Evolutionary conservation across 306 rosid species (phyloP).

Genomic region (Castanea crenata): DNA sequence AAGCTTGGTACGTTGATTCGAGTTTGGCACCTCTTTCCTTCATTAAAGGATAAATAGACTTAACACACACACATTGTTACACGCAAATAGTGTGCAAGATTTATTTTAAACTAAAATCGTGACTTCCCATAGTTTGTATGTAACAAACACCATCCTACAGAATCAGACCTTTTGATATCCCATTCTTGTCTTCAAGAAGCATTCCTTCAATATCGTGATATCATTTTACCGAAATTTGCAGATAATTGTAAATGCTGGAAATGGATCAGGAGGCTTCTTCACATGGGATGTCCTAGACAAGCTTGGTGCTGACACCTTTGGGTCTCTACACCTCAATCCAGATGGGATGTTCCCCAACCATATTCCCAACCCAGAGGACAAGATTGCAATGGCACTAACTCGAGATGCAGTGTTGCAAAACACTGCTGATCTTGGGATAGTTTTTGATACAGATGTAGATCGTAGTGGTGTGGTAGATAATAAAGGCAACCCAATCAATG

Average conservation of each 20-base stretch:
- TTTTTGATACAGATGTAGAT: slow-evolving; percentile 88
- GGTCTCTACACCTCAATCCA: slow-evolving; percentile 80
- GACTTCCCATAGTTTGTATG: too few species aligned
- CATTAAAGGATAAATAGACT: background rate
- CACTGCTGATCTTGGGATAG: slow-evolving; percentile 79
- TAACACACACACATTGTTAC: too few species aligned
- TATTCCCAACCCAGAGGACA: slow-evolving; percentile 89
- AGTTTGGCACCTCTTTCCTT: background rate
- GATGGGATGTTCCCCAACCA: slow-evolving; percentile 96
- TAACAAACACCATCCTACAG: too few species aligned
- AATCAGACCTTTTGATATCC: background rate
- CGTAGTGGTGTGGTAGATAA: slow-evolving; percentile 79
- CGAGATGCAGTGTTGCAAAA: slow-evolving; percentile 61
- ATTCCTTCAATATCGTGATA: background rate
- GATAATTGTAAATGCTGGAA: slow-evolving; percentile 93
- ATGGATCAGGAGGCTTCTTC: slow-evolving; percentile 94
- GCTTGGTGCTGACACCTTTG: slow-evolving; percentile 92
- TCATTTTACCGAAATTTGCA: slow-evolving; percentile 18
- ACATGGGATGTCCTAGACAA: slow-evolving; percentile 87
- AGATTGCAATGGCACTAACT: slow-evolving; percentile 81
- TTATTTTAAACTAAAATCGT: too few species aligned
- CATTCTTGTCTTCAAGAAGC: background rate
- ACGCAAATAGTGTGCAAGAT: too few species aligned
- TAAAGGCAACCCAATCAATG: slow-evolving; percentile 72
- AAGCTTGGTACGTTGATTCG: too few species aligned